These are phyloP conservation scores for Aureobasidium sp. DNA, from an alignment of 2,329 filamentous ascomycete species.

Conservation along the genomic window DNA sequence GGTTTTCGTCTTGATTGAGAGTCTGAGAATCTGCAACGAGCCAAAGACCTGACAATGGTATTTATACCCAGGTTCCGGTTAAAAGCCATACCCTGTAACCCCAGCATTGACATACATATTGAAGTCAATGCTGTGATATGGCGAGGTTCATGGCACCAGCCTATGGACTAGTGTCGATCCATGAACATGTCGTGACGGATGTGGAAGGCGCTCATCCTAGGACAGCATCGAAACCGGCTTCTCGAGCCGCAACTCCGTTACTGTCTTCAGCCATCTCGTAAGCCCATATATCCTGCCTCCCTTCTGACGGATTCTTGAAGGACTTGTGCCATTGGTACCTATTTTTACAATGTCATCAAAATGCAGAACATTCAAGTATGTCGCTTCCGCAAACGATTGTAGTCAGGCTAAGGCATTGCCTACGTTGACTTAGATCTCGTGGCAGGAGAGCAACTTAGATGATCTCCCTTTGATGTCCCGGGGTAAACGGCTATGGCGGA, in stretches of 20 bases:
- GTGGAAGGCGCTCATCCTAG: background rate
- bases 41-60: background rate
- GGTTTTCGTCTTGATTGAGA: background rate
- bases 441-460: background rate
- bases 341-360: background rate
- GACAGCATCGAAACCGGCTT: background rate
- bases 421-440: background rate
- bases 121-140: background rate
- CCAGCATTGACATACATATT: background rate
- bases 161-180: background rate
- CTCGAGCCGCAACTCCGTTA: background rate
- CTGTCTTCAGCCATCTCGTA: background rate
- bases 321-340: background rate
- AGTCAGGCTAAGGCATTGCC: background rate
- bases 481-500: conserved; percentile 3
- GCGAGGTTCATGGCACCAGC: background rate
- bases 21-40: background rate
- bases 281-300: background rate
- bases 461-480: background rate
- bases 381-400: background rate
- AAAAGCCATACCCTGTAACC: background rate
- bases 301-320: background rate
- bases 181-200: background rate
- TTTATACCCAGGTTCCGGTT: background rate
- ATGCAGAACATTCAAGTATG: too few species aligned